Evolutionary conservation across 148 eudicot genomes (phyloP).

Genomic region (Rheum nobile): DNA sequence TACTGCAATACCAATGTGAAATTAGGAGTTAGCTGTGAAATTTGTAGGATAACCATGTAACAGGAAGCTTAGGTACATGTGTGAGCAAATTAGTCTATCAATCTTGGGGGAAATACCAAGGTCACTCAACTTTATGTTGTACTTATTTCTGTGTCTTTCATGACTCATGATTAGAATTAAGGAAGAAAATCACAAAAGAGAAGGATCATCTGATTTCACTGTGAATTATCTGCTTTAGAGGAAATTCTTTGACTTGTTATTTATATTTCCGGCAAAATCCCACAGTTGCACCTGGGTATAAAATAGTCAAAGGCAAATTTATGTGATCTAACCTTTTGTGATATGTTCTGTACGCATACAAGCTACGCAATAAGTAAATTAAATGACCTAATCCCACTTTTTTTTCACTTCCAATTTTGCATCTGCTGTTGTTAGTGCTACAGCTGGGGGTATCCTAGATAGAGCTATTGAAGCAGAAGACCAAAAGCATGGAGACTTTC

Average conservation of each 20-base stretch:
- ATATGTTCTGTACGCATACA: neutral
- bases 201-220: neutral
- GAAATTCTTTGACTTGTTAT: neutral
- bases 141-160: neutral
- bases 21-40: neutral
- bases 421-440: neutral
- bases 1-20: neutral
- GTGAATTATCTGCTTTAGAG: neutral
- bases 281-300: neutral
- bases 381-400: neutral
- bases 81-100: neutral
- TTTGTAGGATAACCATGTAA: neutral
- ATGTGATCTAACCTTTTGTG: neutral
- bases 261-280: neutral
- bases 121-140: neutral
- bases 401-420: neutral
- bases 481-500: slow-evolving; percentile 7
- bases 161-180: neutral
- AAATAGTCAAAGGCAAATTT: neutral
- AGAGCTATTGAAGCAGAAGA: slow-evolving; percentile 9
- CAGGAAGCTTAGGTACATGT: neutral
- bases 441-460: slow-evolving; percentile 8
- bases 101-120: neutral
- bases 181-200: neutral
- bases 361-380: neutral